These are phyloP conservation scores for Trichoderma koningii DNA, from an alignment of 2,329 filamentous ascomycete genomes.

Conservation along the genomic window DNA sequence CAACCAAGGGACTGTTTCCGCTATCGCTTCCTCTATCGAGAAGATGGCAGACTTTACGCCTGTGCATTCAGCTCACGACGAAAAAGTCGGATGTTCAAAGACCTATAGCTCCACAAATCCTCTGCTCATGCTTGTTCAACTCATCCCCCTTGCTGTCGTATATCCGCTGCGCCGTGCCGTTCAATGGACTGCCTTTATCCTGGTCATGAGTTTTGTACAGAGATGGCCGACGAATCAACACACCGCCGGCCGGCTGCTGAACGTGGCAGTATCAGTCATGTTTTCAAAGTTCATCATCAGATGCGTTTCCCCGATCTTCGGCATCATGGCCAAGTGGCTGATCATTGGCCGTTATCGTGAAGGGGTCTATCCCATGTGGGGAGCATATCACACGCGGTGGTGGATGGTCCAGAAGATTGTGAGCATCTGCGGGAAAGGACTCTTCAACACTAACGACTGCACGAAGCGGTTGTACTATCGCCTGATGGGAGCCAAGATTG, in stretches of 20 bases:
- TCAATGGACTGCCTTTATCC: slow-evolving; percentile 56
- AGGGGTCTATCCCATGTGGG: slow-evolving; percentile 63
- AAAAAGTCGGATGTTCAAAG: slow-evolving; percentile 42
- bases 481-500: slow-evolving; percentile 56
- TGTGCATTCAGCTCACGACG: slow-evolving; percentile 19
- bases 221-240: slow-evolving; percentile 43
- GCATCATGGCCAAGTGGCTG: slow-evolving; percentile 57
- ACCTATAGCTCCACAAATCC: slow-evolving; percentile 54
- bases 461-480: slow-evolving; percentile 51
- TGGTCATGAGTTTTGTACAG: slow-evolving; percentile 47
- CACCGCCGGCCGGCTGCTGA: slow-evolving; percentile 50
- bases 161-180: slow-evolving; percentile 54
- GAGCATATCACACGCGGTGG: slow-evolving; percentile 59
- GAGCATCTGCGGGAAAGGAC: slow-evolving; percentile 50
- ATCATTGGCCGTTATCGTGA: slow-evolving; percentile 56
- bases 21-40: slow-evolving; percentile 45
- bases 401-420: slow-evolving; percentile 59
- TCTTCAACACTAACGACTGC: slow-evolving; percentile 46
- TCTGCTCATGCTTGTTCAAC: slow-evolving; percentile 51
- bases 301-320: slow-evolving; percentile 47
- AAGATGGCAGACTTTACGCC: slow-evolving; percentile 31
- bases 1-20: slow-evolving; percentile 48
- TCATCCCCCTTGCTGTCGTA: slow-evolving; percentile 52
- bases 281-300: slow-evolving; percentile 46
- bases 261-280: slow-evolving; percentile 49